Base-by-base conservation (phyloP, 75 land plant genomes). In the Pinus taeda region DNA sequence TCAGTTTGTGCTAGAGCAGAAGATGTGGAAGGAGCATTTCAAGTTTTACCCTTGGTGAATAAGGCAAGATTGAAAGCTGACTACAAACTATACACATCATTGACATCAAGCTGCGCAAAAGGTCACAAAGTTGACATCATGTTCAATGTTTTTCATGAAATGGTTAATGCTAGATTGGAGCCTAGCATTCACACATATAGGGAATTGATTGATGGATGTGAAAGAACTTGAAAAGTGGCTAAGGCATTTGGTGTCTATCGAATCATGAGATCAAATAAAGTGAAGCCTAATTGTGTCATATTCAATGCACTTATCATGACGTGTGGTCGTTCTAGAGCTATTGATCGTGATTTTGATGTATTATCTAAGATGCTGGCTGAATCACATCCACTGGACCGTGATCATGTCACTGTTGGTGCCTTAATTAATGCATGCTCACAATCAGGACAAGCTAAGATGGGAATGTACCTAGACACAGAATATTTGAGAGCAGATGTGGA, bases 201-300 rank as follows among this genome's bases (percentile, higher is more conserved):
- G 53, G 93, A 95, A 45, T 82, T 96, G 66, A 96, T 96, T 86
- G 99, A 96, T 90, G 99, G 99, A 33, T 96, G 99, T 88, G 99
- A 91, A 21, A 85, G 92, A 77, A 93, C 98, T 78, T 93, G 95
- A 11, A 95, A 96, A 77, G 85, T 94, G 49, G 92, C 95, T 12
- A 96, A 96, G 82, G 98, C 99, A 53, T 96, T 96, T 87, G 99
- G 99, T 81, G 97, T 90, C 21, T 96, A 96, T 81, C 94, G 98
- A 53, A 96, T 94, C 70, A 80, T 96, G 93, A 82, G 91, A 63
- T 93, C 98, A 30, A 95, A 96, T 98, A 85, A 90, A 45, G 88
- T 94, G 85, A 91, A 90, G 83, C 98, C 99, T 72, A 98, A 96
- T 71, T 87, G 93, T 82, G 95, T 94, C 71, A 86, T 96, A 72